Conservation (phyloP, 495 filamentous ascomycete genomes). For the Daldinia concentrica region DNA sequence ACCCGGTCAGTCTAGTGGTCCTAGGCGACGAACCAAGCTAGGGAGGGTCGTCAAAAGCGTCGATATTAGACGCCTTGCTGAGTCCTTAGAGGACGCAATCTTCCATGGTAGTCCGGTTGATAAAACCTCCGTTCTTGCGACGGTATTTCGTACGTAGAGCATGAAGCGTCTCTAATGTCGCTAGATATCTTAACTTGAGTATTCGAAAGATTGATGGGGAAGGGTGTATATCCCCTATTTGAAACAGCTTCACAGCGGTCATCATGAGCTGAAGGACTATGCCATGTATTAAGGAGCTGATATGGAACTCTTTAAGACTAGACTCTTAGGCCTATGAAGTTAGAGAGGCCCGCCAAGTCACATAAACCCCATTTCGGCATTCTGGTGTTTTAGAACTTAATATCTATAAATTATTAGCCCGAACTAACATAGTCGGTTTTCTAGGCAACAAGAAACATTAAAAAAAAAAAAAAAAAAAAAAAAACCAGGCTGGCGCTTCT, state of each 20-base stretch:
- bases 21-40: neutral
- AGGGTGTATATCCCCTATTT: neutral
- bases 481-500: no score
- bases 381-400: no score
- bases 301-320: neutral
- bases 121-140: no score
- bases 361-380: neutral
- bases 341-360: neutral
- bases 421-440: no score
- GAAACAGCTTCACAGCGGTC: neutral
- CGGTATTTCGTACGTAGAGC: neutral
- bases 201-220: neutral
- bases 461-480: no score
- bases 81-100: neutral
- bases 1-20: neutral
- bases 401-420: neutral
- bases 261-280: neutral
- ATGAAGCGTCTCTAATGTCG: neutral
- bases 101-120: no score
- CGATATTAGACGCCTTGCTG: neutral
- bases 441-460: no score
- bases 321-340: neutral
- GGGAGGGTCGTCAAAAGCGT: neutral
- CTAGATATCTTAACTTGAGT: neutral
- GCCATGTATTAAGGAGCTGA: neutral